Base-by-base conservation (phyloP, 139 green algal species). In the Raphidocelis subcapitata region DNA sequence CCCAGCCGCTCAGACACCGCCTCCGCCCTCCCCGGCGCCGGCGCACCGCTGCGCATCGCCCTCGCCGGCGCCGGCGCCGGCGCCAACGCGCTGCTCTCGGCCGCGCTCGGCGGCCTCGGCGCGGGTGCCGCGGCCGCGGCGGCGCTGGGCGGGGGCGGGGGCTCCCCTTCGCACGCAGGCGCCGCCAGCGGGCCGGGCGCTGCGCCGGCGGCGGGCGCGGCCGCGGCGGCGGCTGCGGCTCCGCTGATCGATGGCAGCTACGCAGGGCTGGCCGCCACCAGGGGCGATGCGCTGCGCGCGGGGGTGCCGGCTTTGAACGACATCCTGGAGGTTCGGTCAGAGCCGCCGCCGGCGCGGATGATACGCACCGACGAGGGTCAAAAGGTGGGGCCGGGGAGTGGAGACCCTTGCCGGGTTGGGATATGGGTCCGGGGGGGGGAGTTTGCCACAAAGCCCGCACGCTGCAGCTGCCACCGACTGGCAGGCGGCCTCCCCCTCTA, bases 291-390 rank as follows among this genome's bases (percentile, higher is more conserved):
- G 29, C 62, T 32, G 28, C 32, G 12, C 10, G 47, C 67, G 37
- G 31, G 41, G 36, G 72, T 83, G 24, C 76, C 61, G 3, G 63
- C 49, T 20, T 26, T 83, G 8, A 83, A 79, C 33, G 78, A 83
- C 67, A 79, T 83, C 26, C 59, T 83, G 44, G 72, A 83, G 72
- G 76, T 83, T 20, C 62, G 52, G 36, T 70, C 70, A 10, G 70
- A 77, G 24, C 32, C 69, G 31, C 37, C 33, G 37, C 47, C 70
- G 15, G 47, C 59, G 15, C 56, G 70, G 24, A 52, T 76, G 41
- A 76, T 76, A 31, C 68, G 69, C 32, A 21, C 29, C 21, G 37
- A 57, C n/a, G 33, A 76, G 59, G 46, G 65, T n/a, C n/a, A n/a
- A n/a, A n/a, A 15, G 8, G 33, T 26, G 16, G 35, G 31, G 24